Evolutionary conservation across 1,284 basidiomycete species (phyloP).

Genomic region (Amylostereum areolatum): DNA sequence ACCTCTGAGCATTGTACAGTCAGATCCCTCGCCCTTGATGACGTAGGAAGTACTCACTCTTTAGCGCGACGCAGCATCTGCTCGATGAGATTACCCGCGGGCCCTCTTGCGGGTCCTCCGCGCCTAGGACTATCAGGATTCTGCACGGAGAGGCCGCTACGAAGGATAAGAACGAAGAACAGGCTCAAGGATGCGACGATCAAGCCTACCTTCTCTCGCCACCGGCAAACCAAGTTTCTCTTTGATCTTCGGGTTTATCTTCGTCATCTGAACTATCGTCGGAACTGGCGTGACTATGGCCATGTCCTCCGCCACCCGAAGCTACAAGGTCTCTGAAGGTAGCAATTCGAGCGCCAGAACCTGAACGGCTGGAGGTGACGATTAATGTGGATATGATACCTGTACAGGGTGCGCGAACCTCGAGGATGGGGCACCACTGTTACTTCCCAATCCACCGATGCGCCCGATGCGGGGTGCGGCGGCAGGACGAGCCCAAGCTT

Average conservation of each 20-base stretch:
- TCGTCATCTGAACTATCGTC: slow-evolving; percentile 33
- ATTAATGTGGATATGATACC: neutral
- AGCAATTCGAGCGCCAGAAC: slow-evolving; percentile 12
- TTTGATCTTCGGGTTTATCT: slow-evolving; percentile 38
- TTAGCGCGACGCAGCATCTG: slow-evolving; percentile 81
- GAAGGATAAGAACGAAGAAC: neutral
- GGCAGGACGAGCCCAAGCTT: slow-evolving; percentile 38
- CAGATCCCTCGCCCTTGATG: neutral
- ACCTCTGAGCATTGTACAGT: slow-evolving; percentile 1
- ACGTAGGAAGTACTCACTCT: slow-evolving; percentile 46
- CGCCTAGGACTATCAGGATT: slow-evolving; percentile 53
- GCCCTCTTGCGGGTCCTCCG: slow-evolving; percentile 29
- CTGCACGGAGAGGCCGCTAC: slow-evolving; percentile 85
- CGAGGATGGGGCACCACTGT: slow-evolving; percentile 12
- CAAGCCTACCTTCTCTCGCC: slow-evolving; percentile 73
- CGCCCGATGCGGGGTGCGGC: slow-evolving; percentile 23
- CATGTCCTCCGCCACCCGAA: slow-evolving; percentile 11
- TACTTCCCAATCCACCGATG: slow-evolving; percentile 18
- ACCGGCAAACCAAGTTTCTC: slow-evolving; percentile 77
- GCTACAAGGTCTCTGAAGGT: slow-evolving; percentile 12
- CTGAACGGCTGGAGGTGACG: neutral
- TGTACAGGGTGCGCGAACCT: slow-evolving; percentile 12
- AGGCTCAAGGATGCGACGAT: neutral
- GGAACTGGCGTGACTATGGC: slow-evolving; percentile 11
- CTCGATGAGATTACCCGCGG: slow-evolving; percentile 68